These are phyloP conservation scores for Leishmania tarentolae DNA, from an alignment of 208 protist species.

Conservation along the genomic window DNA sequence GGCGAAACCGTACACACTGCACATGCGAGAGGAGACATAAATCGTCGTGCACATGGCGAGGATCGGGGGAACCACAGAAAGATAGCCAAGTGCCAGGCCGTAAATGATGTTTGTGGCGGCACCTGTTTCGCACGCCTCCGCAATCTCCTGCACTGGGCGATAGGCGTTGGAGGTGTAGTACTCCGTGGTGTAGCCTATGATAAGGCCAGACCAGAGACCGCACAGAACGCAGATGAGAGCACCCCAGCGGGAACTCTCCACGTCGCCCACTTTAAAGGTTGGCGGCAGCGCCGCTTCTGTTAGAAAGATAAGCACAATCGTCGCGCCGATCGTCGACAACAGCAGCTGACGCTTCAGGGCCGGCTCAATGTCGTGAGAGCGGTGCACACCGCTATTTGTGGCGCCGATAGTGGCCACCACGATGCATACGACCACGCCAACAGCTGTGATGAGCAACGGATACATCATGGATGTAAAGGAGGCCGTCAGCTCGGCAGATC, in stretches of 20 bases:
- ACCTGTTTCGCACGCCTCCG: slow-evolving; percentile 85
- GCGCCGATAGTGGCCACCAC: slow-evolving; percentile 62
- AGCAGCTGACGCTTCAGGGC: slow-evolving; percentile 82
- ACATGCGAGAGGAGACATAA: slow-evolving; percentile 77
- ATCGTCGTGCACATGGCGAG: slow-evolving; percentile 90
- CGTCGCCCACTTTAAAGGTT: slow-evolving; percentile 47
- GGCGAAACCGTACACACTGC: slow-evolving; percentile 91
- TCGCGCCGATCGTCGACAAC: slow-evolving; percentile 72
- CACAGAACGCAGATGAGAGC: slow-evolving; percentile 77
- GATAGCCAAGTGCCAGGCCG: slow-evolving; percentile 93
- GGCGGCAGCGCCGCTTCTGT: slow-evolving; percentile 63
- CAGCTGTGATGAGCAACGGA: slow-evolving; percentile 84
- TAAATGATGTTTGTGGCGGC: slow-evolving; percentile 94
- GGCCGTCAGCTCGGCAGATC: slow-evolving; percentile 55
- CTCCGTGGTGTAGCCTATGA: slow-evolving; percentile 92
- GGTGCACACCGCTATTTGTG: slow-evolving; percentile 55
- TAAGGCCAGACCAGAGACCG: slow-evolving; percentile 81
- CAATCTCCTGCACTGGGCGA: slow-evolving; percentile 80
- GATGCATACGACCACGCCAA: slow-evolving; percentile 80
- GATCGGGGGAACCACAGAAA: slow-evolving; percentile 91
- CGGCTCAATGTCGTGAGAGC: slow-evolving; percentile 74
- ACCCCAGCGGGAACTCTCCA: slow-evolving; percentile 53
- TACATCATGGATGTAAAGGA: slow-evolving; percentile 90
- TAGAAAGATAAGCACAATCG: slow-evolving; percentile 62
- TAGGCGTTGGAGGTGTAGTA: slow-evolving; percentile 94